A percentile compares a stretch with the other conserved stretches of the same genome.
Conservation (phyloP, 805 yeast genomes). For the Zygosaccharomyces gambellarensis region DNA sequence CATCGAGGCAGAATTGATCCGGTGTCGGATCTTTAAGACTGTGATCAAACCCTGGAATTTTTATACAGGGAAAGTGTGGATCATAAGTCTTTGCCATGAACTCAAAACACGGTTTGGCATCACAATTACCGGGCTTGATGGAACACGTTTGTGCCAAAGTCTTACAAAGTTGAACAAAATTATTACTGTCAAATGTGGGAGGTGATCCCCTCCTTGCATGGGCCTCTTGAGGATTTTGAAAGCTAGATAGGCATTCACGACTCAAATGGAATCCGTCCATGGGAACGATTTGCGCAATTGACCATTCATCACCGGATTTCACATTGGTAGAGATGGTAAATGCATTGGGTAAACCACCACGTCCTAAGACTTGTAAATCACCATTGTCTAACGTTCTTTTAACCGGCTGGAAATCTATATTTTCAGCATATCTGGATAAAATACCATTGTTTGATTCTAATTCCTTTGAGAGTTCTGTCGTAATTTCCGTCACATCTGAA, state of each 20-base stretch:
- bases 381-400: constrained; percentile 17
- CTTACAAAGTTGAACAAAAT: constrained; percentile 26
- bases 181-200: constrained; percentile 67
- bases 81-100: constrained; percentile 20
- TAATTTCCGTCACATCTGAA: constrained; percentile 7
- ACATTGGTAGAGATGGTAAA: constrained; percentile 12
- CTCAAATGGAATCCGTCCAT: constrained; percentile 81
- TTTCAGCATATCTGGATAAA: constrained; percentile 22
- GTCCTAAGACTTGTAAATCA: constrained; percentile 25
- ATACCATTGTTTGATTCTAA: constrained; percentile 15
- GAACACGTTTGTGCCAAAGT: constrained; percentile 18
- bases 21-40: constrained; percentile 65
- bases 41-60: constrained; percentile 74
- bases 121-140: constrained; percentile 16
- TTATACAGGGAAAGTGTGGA: constrained; percentile 35
- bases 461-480: constrained; percentile 10
- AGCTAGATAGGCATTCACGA: constrained; percentile 40
- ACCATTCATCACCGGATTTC: constrained; percentile 12
- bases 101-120: constrained; percentile 13
- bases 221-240: constrained; percentile 55
- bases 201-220: constrained; percentile 76
- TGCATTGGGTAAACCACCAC: constrained; percentile 32
- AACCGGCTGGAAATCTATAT: constrained; percentile 19
- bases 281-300: constrained; percentile 46
- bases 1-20: constrained; percentile 43